A percentile compares a stretch with the other conserved stretches of the same genome.
Conservation (phyloP, 2,329 filamentous ascomycete genomes). For the Hymenotorrendiella dingleyae region DNA sequence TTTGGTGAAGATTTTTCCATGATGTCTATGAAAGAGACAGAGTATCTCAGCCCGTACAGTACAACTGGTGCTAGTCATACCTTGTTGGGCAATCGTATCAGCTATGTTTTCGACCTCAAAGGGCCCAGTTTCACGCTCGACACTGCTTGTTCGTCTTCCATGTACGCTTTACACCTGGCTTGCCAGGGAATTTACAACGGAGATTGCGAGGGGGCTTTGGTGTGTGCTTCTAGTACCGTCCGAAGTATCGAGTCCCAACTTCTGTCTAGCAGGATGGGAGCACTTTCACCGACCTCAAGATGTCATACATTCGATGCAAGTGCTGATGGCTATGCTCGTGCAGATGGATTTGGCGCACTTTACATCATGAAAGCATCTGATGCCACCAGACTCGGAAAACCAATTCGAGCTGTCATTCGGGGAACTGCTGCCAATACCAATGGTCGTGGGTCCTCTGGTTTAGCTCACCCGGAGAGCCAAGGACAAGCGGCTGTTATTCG, state of each 20-base stretch:
- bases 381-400: constrained; percentile 53
- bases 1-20: background rate
- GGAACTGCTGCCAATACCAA: constrained; percentile 48
- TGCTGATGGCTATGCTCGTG: constrained; percentile 59
- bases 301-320: constrained; percentile 52
- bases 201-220: background rate
- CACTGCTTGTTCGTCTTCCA: constrained; percentile 33
- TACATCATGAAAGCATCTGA: constrained; percentile 52
- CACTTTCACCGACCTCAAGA: constrained; percentile 37
- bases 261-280: too few relatives aligned
- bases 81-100: constrained; percentile 38
- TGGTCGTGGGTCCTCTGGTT: too few relatives aligned
- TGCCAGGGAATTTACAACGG: background rate
- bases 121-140: constrained; percentile 34
- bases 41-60: constrained; percentile 26
- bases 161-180: constrained; percentile 31
- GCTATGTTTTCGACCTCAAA: constrained; percentile 34
- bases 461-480: too few relatives aligned
- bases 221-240: background rate
- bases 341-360: constrained; percentile 54
- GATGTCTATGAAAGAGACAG: constrained; percentile 27
- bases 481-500: background rate
- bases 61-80: constrained; percentile 27
- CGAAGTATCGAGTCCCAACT: too few relatives aligned
- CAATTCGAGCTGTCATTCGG: constrained; percentile 50